Percentiles rank a stretch among this genome's conserved stretches.
Evolutionary conservation across 129 eudicot species (phyloP).

Genomic region (Chrysanthemum lavandulifolium): DNA sequence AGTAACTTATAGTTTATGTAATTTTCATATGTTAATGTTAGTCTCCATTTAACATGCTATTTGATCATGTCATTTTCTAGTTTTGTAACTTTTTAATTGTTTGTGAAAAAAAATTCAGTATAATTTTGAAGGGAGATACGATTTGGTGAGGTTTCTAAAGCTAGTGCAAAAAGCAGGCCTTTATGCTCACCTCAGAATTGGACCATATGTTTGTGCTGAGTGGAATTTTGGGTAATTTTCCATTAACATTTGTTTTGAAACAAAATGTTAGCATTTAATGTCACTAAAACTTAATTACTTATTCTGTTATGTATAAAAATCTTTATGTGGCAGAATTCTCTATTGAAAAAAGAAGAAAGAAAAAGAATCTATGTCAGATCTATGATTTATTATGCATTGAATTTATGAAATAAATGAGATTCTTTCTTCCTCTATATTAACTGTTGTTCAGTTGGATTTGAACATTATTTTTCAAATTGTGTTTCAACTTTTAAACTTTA

Average conservation of each 20-base stretch:
- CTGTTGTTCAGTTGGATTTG: neutral
- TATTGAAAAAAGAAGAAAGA: neutral
- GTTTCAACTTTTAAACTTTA: neutral
- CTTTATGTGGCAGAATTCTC: neutral
- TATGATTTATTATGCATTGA: neutral
- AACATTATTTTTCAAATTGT: neutral
- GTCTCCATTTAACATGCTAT: neutral
- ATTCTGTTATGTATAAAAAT: neutral
- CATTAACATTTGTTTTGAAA: neutral
- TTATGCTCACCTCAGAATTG: slow-evolving; percentile 82
- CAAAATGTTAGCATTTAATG: neutral
- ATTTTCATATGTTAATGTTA: too few species aligned
- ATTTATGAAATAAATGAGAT: neutral
- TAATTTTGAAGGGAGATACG: slow-evolving; percentile 79
- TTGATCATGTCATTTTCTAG: neutral
- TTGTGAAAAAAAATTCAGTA: slow-evolving; percentile 42
- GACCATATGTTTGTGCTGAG: slow-evolving; percentile 94
- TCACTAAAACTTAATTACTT: too few species aligned
- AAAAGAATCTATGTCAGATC: slow-evolving; percentile 6
- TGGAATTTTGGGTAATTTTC: slow-evolving; percentile 84
- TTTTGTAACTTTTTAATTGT: neutral
- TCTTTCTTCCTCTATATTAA: slow-evolving; percentile 5
- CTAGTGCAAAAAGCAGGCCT: slow-evolving; percentile 83
- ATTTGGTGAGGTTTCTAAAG: slow-evolving; percentile 80
- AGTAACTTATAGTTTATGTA: too few species aligned